Percentiles rank a stretch among this genome's conserved stretches.
Evolutionary conservation across 2,329 filamentous ascomycete genomes (phyloP).

Genomic region (Fusarium falciforme): DNA sequence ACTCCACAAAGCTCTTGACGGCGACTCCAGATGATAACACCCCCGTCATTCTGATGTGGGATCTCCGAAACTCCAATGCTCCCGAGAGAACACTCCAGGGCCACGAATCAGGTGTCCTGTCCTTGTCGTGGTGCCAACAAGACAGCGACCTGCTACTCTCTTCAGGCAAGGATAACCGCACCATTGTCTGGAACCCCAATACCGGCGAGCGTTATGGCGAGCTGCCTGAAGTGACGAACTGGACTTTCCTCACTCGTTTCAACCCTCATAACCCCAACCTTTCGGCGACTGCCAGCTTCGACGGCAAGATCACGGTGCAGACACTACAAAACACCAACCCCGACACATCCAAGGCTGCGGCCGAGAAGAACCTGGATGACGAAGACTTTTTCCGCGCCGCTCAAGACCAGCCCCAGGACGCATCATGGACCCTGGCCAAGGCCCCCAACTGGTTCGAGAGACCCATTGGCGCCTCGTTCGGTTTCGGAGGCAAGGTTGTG

Average conservation of each 20-base stretch:
- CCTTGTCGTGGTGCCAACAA: conserved; percentile 93
- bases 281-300: conserved; percentile 94
- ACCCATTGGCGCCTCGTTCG: conserved; percentile 88
- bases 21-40: conserved; percentile 90
- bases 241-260: conserved; percentile 96
- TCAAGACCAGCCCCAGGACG: conserved; percentile 89
- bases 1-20: conserved; percentile 93
- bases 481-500: conserved; percentile 93
- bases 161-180: conserved; percentile 96
- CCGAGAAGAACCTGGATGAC: conserved; percentile 80
- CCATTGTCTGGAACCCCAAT: conserved; percentile 95
- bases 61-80: conserved; percentile 94
- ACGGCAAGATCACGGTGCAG: conserved; percentile 94
- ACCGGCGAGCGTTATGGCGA: conserved; percentile 90
- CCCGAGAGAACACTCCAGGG: conserved; percentile 89
- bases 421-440: conserved; percentile 86
- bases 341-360: conserved; percentile 73
- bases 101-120: conserved; percentile 95
- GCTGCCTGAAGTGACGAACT: conserved; percentile 98
- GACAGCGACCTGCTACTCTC: conserved; percentile 91
- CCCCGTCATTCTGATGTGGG: conserved; percentile 92
- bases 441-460: conserved; percentile 92
- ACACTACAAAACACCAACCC: conserved; percentile 94
- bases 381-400: conserved; percentile 98
- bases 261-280: conserved; percentile 93